Conservation (phyloP, 1,139 yeast genomes). For the Pichia sp. region DNA sequence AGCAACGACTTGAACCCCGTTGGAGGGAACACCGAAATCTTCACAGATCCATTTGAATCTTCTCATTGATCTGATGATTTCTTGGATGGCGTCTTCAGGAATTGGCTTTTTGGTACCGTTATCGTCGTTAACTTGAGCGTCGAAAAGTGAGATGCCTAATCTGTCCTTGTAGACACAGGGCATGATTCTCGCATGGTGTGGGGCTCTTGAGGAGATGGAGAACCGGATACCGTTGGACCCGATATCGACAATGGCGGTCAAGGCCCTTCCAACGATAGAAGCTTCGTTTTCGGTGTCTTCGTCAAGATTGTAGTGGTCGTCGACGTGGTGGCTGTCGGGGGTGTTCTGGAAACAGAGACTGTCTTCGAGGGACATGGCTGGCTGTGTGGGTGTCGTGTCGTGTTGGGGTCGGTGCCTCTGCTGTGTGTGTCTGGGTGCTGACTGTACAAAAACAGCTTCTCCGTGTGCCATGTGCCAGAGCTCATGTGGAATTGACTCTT, state of each 20-base stretch:
- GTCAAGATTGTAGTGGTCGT: slow-evolving; percentile 3
- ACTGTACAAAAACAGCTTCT: too few species aligned
- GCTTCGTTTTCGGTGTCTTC: slow-evolving; percentile 41
- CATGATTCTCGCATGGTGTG: slow-evolving; percentile 64
- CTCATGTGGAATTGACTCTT: too few species aligned
- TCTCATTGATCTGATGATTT: slow-evolving; percentile 56
- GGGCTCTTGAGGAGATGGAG: slow-evolving; percentile 61
- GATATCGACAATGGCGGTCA: slow-evolving; percentile 63
- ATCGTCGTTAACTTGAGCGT: slow-evolving; percentile 46
- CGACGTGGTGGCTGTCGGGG: slow-evolving; percentile 27
- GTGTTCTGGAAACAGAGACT: slow-evolving; percentile 9
- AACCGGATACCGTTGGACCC: slow-evolving; percentile 70
- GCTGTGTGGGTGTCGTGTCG: too few species aligned
- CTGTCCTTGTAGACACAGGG: slow-evolving; percentile 72
- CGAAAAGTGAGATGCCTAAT: slow-evolving; percentile 62
- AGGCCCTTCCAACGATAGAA: slow-evolving; percentile 49
- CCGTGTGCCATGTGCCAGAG: too few species aligned
- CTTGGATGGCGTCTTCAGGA: slow-evolving; percentile 51
- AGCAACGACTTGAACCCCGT: slow-evolving; percentile 60
- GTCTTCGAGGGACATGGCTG: slow-evolving; percentile 14
- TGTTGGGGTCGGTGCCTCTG: too few species aligned
- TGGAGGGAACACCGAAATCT: slow-evolving; percentile 62
- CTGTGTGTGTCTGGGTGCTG: too few species aligned
- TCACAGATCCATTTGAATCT: slow-evolving; percentile 63
- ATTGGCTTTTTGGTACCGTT: slow-evolving; percentile 45